These are phyloP conservation scores for Durotheca rogersii DNA, from an alignment of 495 filamentous ascomycete genomes.

Conservation along the genomic window DNA sequence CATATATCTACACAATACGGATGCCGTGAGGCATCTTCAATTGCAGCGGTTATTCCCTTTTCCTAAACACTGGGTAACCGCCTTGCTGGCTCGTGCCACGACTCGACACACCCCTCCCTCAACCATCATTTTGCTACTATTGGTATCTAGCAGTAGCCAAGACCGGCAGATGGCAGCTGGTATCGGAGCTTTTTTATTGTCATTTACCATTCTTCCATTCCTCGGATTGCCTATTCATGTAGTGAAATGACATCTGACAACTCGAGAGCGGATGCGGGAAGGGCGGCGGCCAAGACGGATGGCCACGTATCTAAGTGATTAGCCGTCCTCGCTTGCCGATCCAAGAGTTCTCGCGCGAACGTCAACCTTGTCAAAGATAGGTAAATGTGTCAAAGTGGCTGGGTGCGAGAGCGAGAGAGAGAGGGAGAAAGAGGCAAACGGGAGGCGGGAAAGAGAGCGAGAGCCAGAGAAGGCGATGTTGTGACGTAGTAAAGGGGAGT, in stretches of 20 bases:
- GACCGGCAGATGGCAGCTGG: conserved; percentile 13
- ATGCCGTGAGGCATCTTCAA: conserved; percentile 3
- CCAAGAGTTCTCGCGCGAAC: conserved; percentile 3
- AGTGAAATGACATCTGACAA: conserved; percentile 13
- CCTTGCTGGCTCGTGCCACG: conserved; percentile 13
- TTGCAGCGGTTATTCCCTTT: not conserved
- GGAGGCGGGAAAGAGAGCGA: too few species aligned
- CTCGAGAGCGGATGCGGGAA: conserved; percentile 6
- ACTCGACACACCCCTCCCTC: not conserved
- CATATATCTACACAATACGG: too few species aligned
- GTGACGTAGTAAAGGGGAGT: conserved; percentile 24
- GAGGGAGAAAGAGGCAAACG: too few species aligned
- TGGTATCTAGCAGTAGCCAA: conserved; percentile 13
- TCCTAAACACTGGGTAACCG: conserved; percentile 8
- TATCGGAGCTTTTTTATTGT: not conserved
- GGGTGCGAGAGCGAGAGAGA: too few species aligned
- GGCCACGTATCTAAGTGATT: conserved; percentile 7
- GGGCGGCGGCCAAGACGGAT: conserved; percentile 13
- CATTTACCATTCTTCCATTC: not conserved
- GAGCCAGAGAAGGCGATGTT: too few species aligned
- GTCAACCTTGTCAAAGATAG: conserved; percentile 19
- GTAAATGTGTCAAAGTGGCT: conserved; percentile 14
- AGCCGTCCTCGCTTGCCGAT: conserved; percentile 18
- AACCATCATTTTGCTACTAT: conserved; percentile 16
- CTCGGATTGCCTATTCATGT: conserved; percentile 5